Conservation (phyloP, 2,329 filamentous ascomycete species). For the Fusarium duplospermum region DNA sequence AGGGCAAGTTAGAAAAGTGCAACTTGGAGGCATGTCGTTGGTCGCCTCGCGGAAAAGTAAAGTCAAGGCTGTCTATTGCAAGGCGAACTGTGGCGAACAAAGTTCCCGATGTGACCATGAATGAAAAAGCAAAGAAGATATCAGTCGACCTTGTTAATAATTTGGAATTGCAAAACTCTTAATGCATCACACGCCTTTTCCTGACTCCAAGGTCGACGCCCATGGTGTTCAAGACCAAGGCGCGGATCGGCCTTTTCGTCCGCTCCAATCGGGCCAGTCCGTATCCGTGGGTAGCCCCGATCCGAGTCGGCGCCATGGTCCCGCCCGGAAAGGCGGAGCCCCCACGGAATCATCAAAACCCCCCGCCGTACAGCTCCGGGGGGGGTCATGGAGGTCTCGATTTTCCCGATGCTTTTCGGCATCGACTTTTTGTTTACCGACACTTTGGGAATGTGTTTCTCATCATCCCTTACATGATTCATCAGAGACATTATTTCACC, state of each 20-base stretch:
- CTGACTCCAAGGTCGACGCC: neutral
- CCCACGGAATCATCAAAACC: neutral
- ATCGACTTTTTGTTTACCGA: neutral
- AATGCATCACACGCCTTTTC: neutral
- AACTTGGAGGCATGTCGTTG: neutral
- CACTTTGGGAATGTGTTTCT: constrained; percentile 2
- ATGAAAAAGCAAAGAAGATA: neutral
- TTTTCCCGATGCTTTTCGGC: constrained; percentile 2
- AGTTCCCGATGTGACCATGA: neutral
- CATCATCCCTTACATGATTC: neutral
- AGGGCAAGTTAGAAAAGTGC: neutral
- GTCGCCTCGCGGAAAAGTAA: neutral
- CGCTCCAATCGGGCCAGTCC: constrained; percentile 24
- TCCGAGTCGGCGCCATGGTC: neutral
- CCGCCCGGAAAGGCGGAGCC: constrained; percentile 3
- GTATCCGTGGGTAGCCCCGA: neutral
- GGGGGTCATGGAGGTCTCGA: constrained; percentile 9
- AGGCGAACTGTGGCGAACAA: constrained; percentile 2
- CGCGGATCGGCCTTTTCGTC: constrained; percentile 16
- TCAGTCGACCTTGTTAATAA: neutral
- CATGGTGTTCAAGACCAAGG: constrained; percentile 15
- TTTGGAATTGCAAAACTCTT: neutral
- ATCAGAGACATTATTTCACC: constrained; percentile 1
- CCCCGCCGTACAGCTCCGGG: neutral
- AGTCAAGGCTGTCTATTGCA: constrained; percentile 7